Conservation (phyloP, 1,284 basidiomycete genomes). For the Heterobasidion irregulare region DNA sequence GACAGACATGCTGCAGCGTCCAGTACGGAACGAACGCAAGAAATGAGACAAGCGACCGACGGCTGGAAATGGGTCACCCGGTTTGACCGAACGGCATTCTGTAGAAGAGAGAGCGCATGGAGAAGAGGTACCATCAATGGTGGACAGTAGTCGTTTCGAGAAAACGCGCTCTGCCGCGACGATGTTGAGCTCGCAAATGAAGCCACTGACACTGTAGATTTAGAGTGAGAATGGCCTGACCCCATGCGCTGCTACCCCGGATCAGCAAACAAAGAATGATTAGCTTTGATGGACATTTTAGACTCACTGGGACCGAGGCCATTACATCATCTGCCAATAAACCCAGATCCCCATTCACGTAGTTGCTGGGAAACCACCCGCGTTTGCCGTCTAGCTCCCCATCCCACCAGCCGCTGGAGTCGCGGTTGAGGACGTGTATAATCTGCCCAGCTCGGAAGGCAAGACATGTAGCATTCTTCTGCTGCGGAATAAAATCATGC, state of each 20-base stretch:
- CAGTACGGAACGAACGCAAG: slow-evolving; percentile 87
- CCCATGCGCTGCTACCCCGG: slow-evolving; percentile 5
- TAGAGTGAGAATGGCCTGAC: slow-evolving; percentile 11
- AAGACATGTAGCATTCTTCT: slow-evolving; percentile 74
- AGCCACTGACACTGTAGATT: slow-evolving; percentile 9
- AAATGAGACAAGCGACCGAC: slow-evolving; percentile 85
- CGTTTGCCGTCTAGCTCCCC: slow-evolving; percentile 81
- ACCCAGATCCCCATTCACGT: slow-evolving; percentile 60
- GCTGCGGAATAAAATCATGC: slow-evolving; percentile 76
- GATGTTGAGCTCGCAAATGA: slow-evolving; percentile 9
- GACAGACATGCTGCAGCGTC: slow-evolving; percentile 81
- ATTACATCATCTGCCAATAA: slow-evolving; percentile 43
- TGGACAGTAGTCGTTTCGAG: slow-evolving; percentile 47
- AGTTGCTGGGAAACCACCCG: slow-evolving; percentile 99
- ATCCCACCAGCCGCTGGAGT: slow-evolving; percentile 97
- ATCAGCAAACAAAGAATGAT: neutral
- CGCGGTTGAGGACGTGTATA: slow-evolving; percentile 83
- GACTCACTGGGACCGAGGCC: slow-evolving; percentile 33
- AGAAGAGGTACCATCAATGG: slow-evolving; percentile 72
- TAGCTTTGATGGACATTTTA: slow-evolving; percentile 2
- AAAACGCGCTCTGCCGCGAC: slow-evolving; percentile 12
- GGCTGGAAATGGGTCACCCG: slow-evolving; percentile 79
- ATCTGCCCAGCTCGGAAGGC: slow-evolving; percentile 86
- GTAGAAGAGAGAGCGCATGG: slow-evolving; percentile 80
- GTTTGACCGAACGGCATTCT: slow-evolving; percentile 74